Evolutionary conservation across 2,329 filamentous ascomycete genomes (phyloP), one percentile per base, ranked within the genome.

Genomic region (Colletotrichum agaves): DNA sequence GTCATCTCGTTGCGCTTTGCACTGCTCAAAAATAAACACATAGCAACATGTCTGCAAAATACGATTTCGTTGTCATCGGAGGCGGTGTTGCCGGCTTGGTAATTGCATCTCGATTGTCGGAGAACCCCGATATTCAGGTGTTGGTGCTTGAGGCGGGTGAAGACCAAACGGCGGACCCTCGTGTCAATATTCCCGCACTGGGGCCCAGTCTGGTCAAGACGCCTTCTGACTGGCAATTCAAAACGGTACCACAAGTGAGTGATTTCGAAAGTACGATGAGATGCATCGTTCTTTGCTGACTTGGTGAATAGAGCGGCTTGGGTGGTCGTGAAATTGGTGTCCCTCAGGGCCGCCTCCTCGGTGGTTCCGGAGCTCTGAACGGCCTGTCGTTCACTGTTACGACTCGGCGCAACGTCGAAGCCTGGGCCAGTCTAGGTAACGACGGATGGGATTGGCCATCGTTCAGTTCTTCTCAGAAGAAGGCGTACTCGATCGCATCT

Each of bases 351-450:
- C 63, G 67, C 8, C 35, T 70, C 4, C 70, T 75, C 0, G 75
- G 75, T 5, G 75, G 75, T n/a, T 75, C 72, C 2, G 75, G 75
- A 49, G 74, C 72, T 3, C 62, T 78, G 56, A 77, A 78, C 50
- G 71, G 71, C 44, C 70, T 71, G 13, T 63, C 70, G 43, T 76
- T 76, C 35, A 70, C 69, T 4, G 55, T 71, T 6, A 71, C 71
- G 4, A 69, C 74, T 2, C 67, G 70, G 21, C 61, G 66, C 17
- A 71, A 69, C 31, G 63, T 76, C 21, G 74, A 76, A 44, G 72
- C 72, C 1, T 77, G 74, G 75, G 71, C 57, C 11, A 63, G 67
- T 19, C 69, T 77, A 2, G 75, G 74, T 4, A 77, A 77, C 52
- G 63, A 62, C 1, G 74, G 72, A 5, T 77, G 75, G 74, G 58